A percentile compares a stretch with the other conserved stretches of the same genome.
phyloP scores from a whole-genome alignment of 257 asterid species.

The Paulownia fortunei region DNA sequence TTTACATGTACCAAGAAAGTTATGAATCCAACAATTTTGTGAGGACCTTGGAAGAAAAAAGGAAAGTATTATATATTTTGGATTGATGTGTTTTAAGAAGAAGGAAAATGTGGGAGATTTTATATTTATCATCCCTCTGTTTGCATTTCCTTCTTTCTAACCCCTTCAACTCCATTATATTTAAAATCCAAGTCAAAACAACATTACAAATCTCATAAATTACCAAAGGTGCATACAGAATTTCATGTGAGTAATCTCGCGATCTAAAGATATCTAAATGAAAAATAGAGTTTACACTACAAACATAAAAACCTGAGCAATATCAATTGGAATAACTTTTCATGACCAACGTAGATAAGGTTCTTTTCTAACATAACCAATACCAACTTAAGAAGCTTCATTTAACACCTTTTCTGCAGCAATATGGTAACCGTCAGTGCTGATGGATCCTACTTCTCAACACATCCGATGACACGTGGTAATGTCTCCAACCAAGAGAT shows the following conservation, averaged over 20 bases:
- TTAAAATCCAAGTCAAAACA: background rate
- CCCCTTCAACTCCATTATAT: background rate
- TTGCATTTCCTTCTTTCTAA: too few relatives aligned
- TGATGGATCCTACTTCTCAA: background rate
- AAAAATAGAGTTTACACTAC: background rate
- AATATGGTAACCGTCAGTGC: background rate
- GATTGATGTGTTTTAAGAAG: too few relatives aligned
- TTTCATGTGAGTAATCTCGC: background rate
- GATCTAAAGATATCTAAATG: background rate
- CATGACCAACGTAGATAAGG: background rate
- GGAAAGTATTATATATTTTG: too few relatives aligned
- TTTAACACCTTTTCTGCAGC: background rate
- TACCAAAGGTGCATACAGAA: background rate
- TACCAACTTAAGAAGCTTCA: background rate
- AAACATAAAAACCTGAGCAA: background rate
- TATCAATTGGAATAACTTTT: background rate
- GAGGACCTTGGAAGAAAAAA: too few relatives aligned
- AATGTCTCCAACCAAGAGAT: background rate
- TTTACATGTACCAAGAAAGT: background rate
- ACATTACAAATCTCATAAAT: background rate
- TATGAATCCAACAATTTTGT: background rate
- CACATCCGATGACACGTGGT: background rate
- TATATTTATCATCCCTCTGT: background rate
- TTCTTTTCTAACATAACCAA: background rate
- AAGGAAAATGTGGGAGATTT: too few relatives aligned